Percentiles rank a stretch among this genome's conserved stretches.
These are phyloP conservation scores for Geranium incanum DNA, from an alignment of 441 rosid species.

Conservation along the genomic window DNA sequence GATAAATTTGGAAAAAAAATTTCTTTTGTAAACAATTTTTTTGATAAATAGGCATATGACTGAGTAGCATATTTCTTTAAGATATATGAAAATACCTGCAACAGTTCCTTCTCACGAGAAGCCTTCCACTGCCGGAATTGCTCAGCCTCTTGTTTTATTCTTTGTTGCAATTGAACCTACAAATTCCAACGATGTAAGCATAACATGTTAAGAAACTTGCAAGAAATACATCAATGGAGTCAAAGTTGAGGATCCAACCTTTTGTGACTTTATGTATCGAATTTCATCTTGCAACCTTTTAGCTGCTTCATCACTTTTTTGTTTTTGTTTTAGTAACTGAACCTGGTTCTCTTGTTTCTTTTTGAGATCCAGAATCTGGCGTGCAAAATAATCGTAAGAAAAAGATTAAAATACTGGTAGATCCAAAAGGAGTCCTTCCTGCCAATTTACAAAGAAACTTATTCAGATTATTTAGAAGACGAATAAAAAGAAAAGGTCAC, in stretches of 20 bases:
- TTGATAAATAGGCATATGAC: too few species aligned
- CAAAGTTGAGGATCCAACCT: constrained; percentile 38
- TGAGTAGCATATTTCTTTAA: background rate
- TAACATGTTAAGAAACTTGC: background rate
- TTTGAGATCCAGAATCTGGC: constrained; percentile 80
- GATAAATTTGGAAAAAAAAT: background rate
- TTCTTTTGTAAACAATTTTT: too few species aligned
- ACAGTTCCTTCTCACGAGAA: constrained; percentile 28
- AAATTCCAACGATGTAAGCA: background rate
- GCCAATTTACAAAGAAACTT: constrained; percentile 4
- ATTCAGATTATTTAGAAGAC: too few species aligned
- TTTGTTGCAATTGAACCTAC: constrained; percentile 30
- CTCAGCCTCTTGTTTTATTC: constrained; percentile 29
- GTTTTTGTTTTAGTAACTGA: constrained; percentile 89
- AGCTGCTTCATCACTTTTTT: constrained; percentile 93
- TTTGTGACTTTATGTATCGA: constrained; percentile 88
- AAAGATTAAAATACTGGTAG: constrained; percentile 8
- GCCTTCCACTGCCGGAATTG: constrained; percentile 33
- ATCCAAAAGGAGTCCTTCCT: constrained; percentile 1
- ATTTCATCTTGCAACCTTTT: constrained; percentile 90
- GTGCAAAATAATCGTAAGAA: constrained; percentile 12
- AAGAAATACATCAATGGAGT: background rate
- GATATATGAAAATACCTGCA: constrained; percentile 21
- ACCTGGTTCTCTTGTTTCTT: constrained; percentile 96
- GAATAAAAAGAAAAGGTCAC: constrained; percentile 18